phyloP scores from a whole-genome alignment of 306 rosid species.

The Rubus idaeus region DNA sequence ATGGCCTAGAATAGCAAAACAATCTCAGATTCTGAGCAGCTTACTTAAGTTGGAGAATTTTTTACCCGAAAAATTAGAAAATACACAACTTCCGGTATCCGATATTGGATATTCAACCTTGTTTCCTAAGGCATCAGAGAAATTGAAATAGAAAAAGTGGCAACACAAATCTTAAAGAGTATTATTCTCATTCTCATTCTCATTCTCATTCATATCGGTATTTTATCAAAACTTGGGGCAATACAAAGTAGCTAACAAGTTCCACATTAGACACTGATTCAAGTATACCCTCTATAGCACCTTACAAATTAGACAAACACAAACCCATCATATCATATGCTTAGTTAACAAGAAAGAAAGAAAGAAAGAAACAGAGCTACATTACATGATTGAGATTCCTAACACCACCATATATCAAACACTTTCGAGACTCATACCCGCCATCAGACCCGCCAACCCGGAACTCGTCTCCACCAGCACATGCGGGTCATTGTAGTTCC shows the following conservation, averaged over 20 bases:
- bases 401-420: conserved; percentile 15
- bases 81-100: too few species aligned
- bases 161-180: too few species aligned
- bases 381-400: neutral
- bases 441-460: conserved; percentile 41
- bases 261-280: neutral
- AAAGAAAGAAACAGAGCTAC: neutral
- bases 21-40: neutral
- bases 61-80: neutral
- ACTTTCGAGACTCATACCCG: conserved; percentile 35
- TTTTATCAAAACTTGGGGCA: conserved; percentile 10
- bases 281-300: neutral
- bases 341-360: neutral
- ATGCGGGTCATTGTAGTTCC: conserved; percentile 58
- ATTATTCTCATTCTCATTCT: conserved; percentile 6
- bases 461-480: conserved; percentile 54
- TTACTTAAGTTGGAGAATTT: neutral
- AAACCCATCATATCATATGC: neutral
- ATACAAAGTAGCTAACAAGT: conserved; percentile 14
- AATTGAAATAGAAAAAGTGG: too few species aligned
- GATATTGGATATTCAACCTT: too few species aligned
- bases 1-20: neutral
- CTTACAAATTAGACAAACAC: too few species aligned
- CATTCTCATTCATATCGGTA: conserved; percentile 12
- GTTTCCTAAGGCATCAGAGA: too few species aligned